Evolutionary conservation across 805 yeast species (phyloP).

Genomic region (Saccharomycopsis selenospora): DNA sequence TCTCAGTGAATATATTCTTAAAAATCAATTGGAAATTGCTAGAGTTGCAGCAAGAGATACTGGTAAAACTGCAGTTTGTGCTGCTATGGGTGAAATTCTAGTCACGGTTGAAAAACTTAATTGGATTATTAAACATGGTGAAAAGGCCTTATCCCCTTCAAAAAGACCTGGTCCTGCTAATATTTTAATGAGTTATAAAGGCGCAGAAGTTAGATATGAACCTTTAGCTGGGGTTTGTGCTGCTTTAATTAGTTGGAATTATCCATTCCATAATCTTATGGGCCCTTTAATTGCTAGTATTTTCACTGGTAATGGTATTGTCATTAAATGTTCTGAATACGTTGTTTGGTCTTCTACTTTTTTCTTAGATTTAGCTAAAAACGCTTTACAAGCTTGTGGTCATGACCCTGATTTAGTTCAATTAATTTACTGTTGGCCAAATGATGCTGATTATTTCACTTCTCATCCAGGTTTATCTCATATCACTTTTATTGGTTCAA

Average conservation of each 20-base stretch:
- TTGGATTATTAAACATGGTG: slow-evolving; percentile 87
- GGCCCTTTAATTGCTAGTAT: slow-evolving; percentile 89
- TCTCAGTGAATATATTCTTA: slow-evolving; percentile 60
- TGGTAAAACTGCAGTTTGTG: slow-evolving; percentile 94
- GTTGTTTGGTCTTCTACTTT: slow-evolving; percentile 91
- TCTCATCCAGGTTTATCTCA: slow-evolving; percentile 78
- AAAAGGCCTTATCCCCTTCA: slow-evolving; percentile 57
- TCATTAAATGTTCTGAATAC: slow-evolving; percentile 91
- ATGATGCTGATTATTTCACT: slow-evolving; percentile 79
- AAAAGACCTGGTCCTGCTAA: slow-evolving; percentile 83
- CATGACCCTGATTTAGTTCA: slow-evolving; percentile 80
- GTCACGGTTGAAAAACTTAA: slow-evolving; percentile 88
- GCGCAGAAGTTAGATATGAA: slow-evolving; percentile 89
- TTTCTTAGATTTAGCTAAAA: slow-evolving; percentile 63
- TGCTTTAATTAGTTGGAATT: slow-evolving; percentile 94
- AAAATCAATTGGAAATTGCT: slow-evolving; percentile 81
- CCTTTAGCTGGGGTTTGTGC: slow-evolving; percentile 75
- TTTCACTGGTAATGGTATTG: slow-evolving; percentile 86
- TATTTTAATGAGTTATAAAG: slow-evolving; percentile 78
- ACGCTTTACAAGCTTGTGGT: slow-evolving; percentile 67
- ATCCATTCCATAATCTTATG: slow-evolving; percentile 89
- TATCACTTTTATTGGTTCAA: slow-evolving; percentile 93
- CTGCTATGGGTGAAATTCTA: slow-evolving; percentile 92
- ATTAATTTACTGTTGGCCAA: slow-evolving; percentile 81
- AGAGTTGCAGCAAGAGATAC: slow-evolving; percentile 93